A percentile compares a stretch with the other conserved stretches of the same genome.
These are phyloP conservation scores for Leptoxyphium fumago DNA, from an alignment of 2,329 filamentous ascomycete species.

Conservation along the genomic window DNA sequence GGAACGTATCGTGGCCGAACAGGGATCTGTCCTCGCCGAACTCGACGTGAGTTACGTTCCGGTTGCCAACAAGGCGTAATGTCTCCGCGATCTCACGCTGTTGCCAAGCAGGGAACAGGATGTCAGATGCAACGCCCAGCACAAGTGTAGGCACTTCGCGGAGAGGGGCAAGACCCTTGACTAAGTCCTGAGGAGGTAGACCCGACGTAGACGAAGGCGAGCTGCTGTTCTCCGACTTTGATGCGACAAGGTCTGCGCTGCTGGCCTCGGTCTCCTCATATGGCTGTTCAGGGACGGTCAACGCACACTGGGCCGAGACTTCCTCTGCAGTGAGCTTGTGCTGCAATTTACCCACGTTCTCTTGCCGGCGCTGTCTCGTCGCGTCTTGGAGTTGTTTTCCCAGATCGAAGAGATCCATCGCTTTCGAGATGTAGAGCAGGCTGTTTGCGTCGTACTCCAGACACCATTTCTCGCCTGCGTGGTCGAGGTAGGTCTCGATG, in stretches of 20 bases:
- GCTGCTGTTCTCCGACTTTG: slow-evolving; percentile 14
- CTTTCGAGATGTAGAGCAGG: slow-evolving; percentile 89
- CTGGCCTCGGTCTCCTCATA: slow-evolving; percentile 71
- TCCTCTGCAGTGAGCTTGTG: slow-evolving; percentile 18
- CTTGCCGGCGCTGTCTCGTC: slow-evolving; percentile 45
- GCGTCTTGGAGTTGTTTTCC: slow-evolving; percentile 54
- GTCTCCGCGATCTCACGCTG: slow-evolving; percentile 86
- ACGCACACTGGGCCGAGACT: slow-evolving; percentile 41
- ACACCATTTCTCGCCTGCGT: slow-evolving; percentile 96
- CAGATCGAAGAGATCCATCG: slow-evolving; percentile 96
- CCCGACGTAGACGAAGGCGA: slow-evolving; percentile 19
- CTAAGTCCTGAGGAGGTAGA: slow-evolving; percentile 61
- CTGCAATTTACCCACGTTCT: slow-evolving; percentile 44
- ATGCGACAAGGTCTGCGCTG: slow-evolving; percentile 23
- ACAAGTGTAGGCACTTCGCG: slow-evolving; percentile 71
- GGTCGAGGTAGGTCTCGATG: slow-evolving; percentile 95
- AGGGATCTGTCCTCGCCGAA: slow-evolving; percentile 85
- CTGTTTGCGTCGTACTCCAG: slow-evolving; percentile 94
- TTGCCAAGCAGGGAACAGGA: slow-evolving; percentile 95
- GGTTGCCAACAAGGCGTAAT: slow-evolving; percentile 61
- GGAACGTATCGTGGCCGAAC: slow-evolving; percentile 93
- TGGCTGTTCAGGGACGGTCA: slow-evolving; percentile 68
- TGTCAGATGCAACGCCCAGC: slow-evolving; percentile 89
- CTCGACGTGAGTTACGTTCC: slow-evolving; percentile 73
- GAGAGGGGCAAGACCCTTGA: slow-evolving; percentile 57